These are phyloP conservation scores for Myotisia sp. DNA, from an alignment of 2,329 filamentous ascomycete species.

Conservation along the genomic window DNA sequence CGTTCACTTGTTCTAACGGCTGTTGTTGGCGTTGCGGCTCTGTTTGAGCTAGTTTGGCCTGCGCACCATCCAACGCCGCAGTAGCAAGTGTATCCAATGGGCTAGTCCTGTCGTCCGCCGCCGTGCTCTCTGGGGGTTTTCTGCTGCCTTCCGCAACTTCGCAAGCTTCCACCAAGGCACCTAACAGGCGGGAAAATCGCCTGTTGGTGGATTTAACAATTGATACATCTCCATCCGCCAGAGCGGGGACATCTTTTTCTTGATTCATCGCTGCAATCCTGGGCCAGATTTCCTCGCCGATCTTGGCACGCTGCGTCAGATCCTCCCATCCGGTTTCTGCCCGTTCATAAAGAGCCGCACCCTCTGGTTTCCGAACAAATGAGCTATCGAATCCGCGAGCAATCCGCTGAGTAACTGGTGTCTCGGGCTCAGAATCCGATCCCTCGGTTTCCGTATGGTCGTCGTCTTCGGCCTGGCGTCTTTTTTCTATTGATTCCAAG, in stretches of 20 bases:
- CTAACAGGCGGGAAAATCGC: slow-evolving; percentile 10
- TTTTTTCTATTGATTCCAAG: slow-evolving; percentile 26
- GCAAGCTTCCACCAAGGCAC: slow-evolving; percentile 16
- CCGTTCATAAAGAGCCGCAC: slow-evolving; percentile 23
- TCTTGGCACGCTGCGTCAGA: slow-evolving; percentile 26
- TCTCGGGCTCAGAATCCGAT: slow-evolving; percentile 10
- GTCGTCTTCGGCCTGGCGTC: slow-evolving; percentile 27
- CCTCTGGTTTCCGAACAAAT: slow-evolving; percentile 21
- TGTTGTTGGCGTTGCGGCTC: slow-evolving; percentile 35
- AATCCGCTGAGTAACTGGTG: slow-evolving; percentile 3
- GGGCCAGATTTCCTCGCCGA: slow-evolving; percentile 25
- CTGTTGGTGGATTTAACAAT: slow-evolving; percentile 6
- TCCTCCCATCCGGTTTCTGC: slow-evolving; percentile 27
- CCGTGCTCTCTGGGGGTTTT: slow-evolving; percentile 17
- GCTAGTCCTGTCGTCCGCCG: slow-evolving; percentile 14
- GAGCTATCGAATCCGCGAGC: slow-evolving; percentile 22
- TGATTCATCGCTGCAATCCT: slow-evolving; percentile 26
- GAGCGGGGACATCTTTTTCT: slow-evolving; percentile 12
- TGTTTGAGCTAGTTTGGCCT: slow-evolving; percentile 4
- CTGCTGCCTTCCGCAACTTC: slow-evolving; percentile 15
- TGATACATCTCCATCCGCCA: slow-evolving; percentile 7
- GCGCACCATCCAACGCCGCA: slow-evolving; percentile 8
- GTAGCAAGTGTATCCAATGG: slow-evolving; percentile 26
- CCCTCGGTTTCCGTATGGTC: slow-evolving; percentile 24
- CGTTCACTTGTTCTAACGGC: slow-evolving; percentile 20